phyloP scores from a whole-genome alignment of 345 rosid species.

The Gossypium australe region DNA sequence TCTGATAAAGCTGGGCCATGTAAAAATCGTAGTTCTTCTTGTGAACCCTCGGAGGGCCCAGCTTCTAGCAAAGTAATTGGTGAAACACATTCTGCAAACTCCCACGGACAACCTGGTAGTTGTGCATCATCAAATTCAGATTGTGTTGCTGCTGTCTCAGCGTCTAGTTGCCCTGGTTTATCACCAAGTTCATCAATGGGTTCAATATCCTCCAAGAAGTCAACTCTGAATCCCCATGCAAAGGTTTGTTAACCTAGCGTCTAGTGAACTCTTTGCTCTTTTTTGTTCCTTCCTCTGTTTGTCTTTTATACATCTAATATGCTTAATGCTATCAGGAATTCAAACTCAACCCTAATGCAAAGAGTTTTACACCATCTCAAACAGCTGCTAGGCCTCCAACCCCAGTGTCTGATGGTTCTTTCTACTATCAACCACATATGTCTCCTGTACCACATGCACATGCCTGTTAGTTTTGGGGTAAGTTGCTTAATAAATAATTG shows the following conservation, averaged over 20 bases:
- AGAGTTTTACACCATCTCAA: constrained; percentile 67
- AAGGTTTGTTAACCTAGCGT: constrained; percentile 44
- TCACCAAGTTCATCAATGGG: constrained; percentile 85
- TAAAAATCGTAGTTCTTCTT: constrained; percentile 37
- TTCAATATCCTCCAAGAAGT: constrained; percentile 71
- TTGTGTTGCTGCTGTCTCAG: constrained; percentile 28
- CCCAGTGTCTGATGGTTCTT: constrained; percentile 54
- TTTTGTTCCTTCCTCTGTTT: not conserved
- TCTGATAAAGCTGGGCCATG: constrained; percentile 34
- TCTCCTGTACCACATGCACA: constrained; percentile 55
- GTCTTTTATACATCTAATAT: not conserved
- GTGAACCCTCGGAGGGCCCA: constrained; percentile 36
- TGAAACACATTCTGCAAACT: constrained; percentile 34
- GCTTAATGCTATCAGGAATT: constrained; percentile 59
- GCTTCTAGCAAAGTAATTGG: constrained; percentile 33
- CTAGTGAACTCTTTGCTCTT: not conserved
- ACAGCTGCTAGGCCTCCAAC: constrained; percentile 51
- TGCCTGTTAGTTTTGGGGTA: constrained; percentile 73
- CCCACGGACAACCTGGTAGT: constrained; percentile 49
- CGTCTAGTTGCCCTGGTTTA: constrained; percentile 49
- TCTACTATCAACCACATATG: constrained; percentile 48
- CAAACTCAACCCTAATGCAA: constrained; percentile 86
- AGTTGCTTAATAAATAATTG: constrained; percentile 19
- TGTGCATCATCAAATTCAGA: constrained; percentile 64
- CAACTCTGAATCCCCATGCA: constrained; percentile 72